Conservation (phyloP, 305 asterid species). For the Stenogyne calaminthoides region DNA sequence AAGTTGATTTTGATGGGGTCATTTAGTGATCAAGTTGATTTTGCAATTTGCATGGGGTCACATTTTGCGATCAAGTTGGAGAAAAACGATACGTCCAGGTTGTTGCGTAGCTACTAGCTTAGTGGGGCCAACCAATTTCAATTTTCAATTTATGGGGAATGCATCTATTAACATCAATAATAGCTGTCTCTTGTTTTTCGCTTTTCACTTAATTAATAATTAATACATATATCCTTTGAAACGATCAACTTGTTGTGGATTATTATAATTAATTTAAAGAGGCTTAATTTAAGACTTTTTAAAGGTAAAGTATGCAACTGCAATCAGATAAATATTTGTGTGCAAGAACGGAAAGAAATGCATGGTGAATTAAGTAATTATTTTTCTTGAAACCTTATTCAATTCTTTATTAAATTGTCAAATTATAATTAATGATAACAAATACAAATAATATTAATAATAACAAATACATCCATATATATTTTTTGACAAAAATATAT, state of each 20-base stretch:
- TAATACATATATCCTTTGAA: not conserved
- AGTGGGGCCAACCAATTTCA: not conserved
- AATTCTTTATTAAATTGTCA: no score
- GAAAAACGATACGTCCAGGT: not conserved
- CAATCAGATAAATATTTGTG: not conserved
- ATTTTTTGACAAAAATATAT: no score
- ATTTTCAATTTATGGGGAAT: constrained; percentile 11
- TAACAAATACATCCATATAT: no score
- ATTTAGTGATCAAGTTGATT: constrained; percentile 8
- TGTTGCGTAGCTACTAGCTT: constrained; percentile 7
- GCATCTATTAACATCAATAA: constrained; percentile 9
- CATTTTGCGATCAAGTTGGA: constrained; percentile 21
- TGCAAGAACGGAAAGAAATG: no score
- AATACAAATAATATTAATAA: no score
- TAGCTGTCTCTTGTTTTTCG: not conserved
- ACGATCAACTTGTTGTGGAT: not conserved
- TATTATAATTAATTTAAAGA: not conserved
- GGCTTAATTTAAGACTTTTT: not conserved
- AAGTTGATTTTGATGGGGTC: constrained; percentile 29
- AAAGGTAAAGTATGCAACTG: not conserved
- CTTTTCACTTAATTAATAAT: not conserved
- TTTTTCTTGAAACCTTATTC: no score
- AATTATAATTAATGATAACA: no score
- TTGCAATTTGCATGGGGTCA: constrained; percentile 10
- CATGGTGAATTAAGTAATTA: no score